A percentile compares a stretch with the other conserved stretches of the same genome.
These are phyloP conservation scores for Solanum hybrid DNA, from an alignment of 305 asterid genomes.

Conservation along the genomic window DNA sequence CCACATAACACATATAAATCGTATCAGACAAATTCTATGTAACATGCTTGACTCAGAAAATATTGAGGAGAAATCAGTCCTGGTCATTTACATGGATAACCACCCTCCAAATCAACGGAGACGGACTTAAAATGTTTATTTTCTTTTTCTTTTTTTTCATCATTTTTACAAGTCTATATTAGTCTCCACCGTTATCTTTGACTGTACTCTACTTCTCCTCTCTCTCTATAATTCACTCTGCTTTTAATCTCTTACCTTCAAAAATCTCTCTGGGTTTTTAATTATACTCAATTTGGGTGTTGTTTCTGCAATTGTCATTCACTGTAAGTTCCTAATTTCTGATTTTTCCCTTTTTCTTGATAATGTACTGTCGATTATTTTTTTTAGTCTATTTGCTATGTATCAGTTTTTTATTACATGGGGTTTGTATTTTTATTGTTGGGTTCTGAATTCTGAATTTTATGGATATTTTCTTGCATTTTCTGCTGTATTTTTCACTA, in stretches of 20 bases:
- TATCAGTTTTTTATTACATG: not conserved
- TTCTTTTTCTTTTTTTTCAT: not conserved
- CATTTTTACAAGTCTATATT: not conserved
- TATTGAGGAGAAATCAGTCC: too few species aligned
- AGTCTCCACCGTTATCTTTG: not conserved
- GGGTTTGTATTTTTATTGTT: not conserved
- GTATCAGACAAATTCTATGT: too few species aligned
- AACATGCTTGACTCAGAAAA: not conserved
- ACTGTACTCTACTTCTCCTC: not conserved
- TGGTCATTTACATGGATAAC: fast-evolving
- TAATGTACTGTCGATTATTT: not conserved
- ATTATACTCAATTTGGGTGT: not conserved
- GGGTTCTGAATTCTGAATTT: not conserved
- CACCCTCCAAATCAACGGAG: not conserved
- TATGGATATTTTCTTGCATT: not conserved
- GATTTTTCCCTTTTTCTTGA: not conserved
- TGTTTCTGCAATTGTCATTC: not conserved
- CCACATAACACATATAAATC: fast-evolving
- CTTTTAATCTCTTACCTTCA: not conserved
- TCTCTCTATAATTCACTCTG: not conserved
- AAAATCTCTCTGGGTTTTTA: not conserved
- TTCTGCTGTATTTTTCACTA: not conserved
- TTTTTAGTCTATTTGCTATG: not conserved
- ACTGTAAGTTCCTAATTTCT: not conserved
- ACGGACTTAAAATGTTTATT: not conserved